Percentiles rank a stretch among this genome's conserved stretches.
These are phyloP conservation scores for Verticillium klebahnii DNA, from an alignment of 2,329 filamentous ascomycete genomes.

Conservation along the genomic window DNA sequence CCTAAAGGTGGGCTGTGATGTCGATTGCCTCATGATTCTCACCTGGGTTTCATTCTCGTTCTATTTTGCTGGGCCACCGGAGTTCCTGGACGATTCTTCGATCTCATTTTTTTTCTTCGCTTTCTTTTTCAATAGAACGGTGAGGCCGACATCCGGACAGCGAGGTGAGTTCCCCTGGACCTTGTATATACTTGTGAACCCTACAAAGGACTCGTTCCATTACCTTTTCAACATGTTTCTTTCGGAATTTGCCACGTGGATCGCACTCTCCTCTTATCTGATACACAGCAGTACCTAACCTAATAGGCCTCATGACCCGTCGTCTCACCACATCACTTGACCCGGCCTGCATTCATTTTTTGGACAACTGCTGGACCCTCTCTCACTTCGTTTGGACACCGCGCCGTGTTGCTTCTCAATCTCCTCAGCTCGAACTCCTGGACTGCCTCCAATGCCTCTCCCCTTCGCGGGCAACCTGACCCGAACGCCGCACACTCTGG, in stretches of 20 bases:
- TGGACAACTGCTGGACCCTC: background rate
- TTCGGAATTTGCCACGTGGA: background rate
- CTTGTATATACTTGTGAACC: slow-evolving; percentile 10
- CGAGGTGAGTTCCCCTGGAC: slow-evolving; percentile 12
- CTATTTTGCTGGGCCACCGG: slow-evolving; percentile 9
- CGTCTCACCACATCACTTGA: background rate
- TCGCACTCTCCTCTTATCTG: background rate
- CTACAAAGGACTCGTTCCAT: slow-evolving; percentile 1
- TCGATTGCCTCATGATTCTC: slow-evolving; percentile 6
- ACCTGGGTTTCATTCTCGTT: slow-evolving; percentile 10
- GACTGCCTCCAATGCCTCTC: too few species aligned
- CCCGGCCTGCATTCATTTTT: background rate
- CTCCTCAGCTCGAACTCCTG: too few species aligned
- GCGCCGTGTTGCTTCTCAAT: too few species aligned
- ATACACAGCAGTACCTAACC: background rate
- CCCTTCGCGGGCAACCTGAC: too few species aligned
- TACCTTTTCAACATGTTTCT: background rate
- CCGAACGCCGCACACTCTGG: background rate
- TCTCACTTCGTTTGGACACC: background rate
- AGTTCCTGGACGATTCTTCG: slow-evolving; percentile 11
- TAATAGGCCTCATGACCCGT: background rate
- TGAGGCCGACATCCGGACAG: slow-evolving; percentile 13
- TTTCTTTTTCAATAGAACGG: slow-evolving; percentile 9
- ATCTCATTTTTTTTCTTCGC: slow-evolving; percentile 4
- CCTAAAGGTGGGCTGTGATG: slow-evolving; percentile 10